phyloP scores from a whole-genome alignment of 495 filamentous ascomycete species.

The Pyronema omphalodes region DNA sequence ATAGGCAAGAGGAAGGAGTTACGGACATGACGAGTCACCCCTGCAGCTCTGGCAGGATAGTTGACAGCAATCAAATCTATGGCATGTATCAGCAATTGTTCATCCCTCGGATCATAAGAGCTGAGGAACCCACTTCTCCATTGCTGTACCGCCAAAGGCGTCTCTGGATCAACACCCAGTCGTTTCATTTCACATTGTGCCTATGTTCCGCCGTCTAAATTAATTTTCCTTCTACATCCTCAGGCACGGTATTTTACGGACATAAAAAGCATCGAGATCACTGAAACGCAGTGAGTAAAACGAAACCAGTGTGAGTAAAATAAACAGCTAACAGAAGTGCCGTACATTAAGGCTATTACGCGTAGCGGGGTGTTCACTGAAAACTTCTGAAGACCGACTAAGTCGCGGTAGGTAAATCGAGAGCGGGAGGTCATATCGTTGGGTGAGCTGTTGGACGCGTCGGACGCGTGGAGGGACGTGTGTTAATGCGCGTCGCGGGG shows the following conservation, averaged over 20 bases:
- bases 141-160: slow-evolving; percentile 83
- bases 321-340: neutral
- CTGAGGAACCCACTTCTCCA: slow-evolving; percentile 31
- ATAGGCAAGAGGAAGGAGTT: slow-evolving; percentile 26
- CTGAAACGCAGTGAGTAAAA: slow-evolving; percentile 1
- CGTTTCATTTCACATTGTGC: slow-evolving; percentile 91
- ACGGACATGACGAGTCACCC: slow-evolving; percentile 47
- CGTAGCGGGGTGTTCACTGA: slow-evolving; percentile 59
- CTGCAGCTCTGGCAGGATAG: slow-evolving; percentile 69
- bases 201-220: slow-evolving; percentile 5
- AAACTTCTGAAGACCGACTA: slow-evolving; percentile 53
- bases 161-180: slow-evolving; percentile 49
- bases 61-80: slow-evolving; percentile 84
- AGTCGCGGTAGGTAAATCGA: slow-evolving; percentile 62
- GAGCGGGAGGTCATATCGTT: neutral
- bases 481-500: no score
- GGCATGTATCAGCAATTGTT: neutral
- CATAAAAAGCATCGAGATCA: slow-evolving; percentile 92
- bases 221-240: neutral
- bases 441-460: no score
- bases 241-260: slow-evolving; percentile 1
- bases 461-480: no score
- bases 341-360: slow-evolving; percentile 60
- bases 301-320: neutral
- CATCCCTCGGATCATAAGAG: slow-evolving; percentile 24